Percentiles rank a stretch among this genome's conserved stretches.
These are phyloP conservation scores for Paspalum notatum DNA, from an alignment of 176 grass and related monocot genomes.

Conservation along the genomic window DNA sequence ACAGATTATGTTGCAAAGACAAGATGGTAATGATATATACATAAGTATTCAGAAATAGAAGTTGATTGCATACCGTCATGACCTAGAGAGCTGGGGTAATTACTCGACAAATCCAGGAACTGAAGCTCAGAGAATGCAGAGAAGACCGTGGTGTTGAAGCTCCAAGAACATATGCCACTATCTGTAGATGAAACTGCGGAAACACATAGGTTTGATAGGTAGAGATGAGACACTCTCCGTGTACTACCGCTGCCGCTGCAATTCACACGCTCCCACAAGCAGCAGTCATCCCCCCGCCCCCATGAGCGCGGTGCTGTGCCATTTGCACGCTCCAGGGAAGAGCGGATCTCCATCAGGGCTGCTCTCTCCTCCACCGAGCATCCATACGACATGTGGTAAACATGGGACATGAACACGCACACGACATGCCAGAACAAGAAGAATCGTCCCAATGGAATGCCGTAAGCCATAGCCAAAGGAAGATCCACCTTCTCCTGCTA, in stretches of 20 bases:
- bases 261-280: constrained; percentile 21
- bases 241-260: background rate
- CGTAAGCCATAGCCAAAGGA: background rate
- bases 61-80: background rate
- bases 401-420: background rate
- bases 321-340: background rate
- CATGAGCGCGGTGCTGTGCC: background rate
- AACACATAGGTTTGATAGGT: background rate
- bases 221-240: background rate
- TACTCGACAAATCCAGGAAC: constrained; percentile 5
- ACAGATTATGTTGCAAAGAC: background rate
- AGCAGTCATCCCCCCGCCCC: background rate
- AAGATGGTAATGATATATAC: background rate
- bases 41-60: background rate
- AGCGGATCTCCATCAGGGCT: constrained; percentile 14
- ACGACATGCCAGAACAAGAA: background rate
- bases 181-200: background rate
- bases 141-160: background rate
- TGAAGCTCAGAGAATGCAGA: constrained; percentile 17
- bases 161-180: background rate
- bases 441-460: background rate
- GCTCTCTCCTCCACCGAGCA: constrained; percentile 28
- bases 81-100: background rate
- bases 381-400: background rate
- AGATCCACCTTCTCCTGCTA: background rate